Evolutionary conservation across 306 rosid genomes (phyloP), one percentile per base, ranked within the genome.

Genomic region (Nissolia schottii): DNA sequence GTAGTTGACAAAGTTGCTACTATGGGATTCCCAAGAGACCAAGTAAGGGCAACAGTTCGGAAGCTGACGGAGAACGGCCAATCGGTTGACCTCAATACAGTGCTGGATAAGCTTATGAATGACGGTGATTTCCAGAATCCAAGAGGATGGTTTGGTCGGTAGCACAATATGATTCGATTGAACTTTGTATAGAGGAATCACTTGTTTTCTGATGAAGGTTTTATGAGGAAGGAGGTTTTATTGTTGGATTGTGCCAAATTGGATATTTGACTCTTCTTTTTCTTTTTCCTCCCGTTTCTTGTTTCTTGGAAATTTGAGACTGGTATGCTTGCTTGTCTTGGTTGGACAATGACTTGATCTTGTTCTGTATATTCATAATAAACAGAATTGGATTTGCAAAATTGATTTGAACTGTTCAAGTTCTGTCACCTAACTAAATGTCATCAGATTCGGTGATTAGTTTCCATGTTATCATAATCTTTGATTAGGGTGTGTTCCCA

Each of bases 11-110:
- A 85, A 79, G 95, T 90, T 79, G 77, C 92, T 60, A 75, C 6
- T 51, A 92, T 92, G 98, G 98, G 98, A 34, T 92, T 92, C 80
- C 87, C 92, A 6, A 86, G 95, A 79, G 98, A 92, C 75, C 89
- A 68, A 38, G 93, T 88, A 65, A 85, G 96, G 81, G 96, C 90
- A 16, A 87, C 96, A 0, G 96, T 92, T 73, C 88, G 85, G 71
- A 87, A 79, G 84, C 85, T 92, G 58, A 92, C 96, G 13, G 98
- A 92, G 81, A 92, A 85, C 5, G 95, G 96, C 48, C 98, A 92
- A 67, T 49, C 91, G 31, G 96, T 92, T 77, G 98, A 92, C 81
- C 82, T 92, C 19, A 92, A 92, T 76, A 37, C 88, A 15, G 96
- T 92, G 86, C 80, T 92, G 82, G 96, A 92, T 79, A 90, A 88